phyloP scores from a whole-genome alignment of 306 rosid genomes.

The Fagus sylvatica region DNA sequence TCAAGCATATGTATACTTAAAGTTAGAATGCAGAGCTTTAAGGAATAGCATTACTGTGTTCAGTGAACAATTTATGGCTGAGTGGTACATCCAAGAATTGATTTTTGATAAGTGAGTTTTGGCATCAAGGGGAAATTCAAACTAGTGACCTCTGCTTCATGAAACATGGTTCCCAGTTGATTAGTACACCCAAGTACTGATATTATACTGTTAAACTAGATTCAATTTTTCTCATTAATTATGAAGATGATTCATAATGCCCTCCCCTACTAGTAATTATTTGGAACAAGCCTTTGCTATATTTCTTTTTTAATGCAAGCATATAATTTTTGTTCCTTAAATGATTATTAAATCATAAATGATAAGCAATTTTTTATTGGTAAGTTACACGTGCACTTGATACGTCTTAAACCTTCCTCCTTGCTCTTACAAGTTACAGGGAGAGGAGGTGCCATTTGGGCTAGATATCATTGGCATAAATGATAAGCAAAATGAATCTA shows the following conservation, averaged over 20 bases:
- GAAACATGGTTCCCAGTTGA: neutral
- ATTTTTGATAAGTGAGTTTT: neutral
- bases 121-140: too few species aligned
- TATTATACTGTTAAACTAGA: neutral
- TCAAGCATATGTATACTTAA: neutral
- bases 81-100: neutral
- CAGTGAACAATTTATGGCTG: neutral
- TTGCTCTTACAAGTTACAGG: neutral
- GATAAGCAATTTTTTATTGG: too few species aligned
- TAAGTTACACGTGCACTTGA: too few species aligned
- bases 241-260: neutral
- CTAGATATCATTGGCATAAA: neutral
- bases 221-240: neutral
- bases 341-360: too few species aligned
- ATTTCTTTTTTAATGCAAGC: neutral
- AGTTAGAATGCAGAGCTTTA: neutral
- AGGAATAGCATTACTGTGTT: neutral
- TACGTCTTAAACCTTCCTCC: too few species aligned
- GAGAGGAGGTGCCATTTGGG: too few species aligned
- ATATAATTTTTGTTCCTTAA: too few species aligned
- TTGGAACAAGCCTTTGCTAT: neutral
- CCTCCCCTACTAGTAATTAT: neutral
- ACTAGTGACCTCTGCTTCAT: too few species aligned
- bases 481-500: conserved; percentile 17
- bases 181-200: neutral